A percentile compares a stretch with the other conserved stretches of the same genome.
These are phyloP conservation scores for Schizonepeta tenuifolia DNA, from an alignment of 257 asterid genomes.

Conservation along the genomic window DNA sequence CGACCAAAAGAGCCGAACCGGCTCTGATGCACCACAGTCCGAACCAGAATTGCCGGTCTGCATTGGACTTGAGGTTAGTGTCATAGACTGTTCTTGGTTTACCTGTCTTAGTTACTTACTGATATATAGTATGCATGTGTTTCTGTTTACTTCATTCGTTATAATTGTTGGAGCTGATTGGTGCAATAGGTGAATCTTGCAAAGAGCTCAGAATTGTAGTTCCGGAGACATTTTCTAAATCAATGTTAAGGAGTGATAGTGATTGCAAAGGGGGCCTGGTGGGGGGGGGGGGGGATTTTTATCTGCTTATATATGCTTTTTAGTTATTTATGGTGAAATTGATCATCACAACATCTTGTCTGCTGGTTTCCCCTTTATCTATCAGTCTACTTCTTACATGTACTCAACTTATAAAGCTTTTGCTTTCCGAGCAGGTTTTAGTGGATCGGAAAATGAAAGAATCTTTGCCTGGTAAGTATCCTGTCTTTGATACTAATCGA, in stretches of 20 bases:
- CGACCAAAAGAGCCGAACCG: slow-evolving; percentile 50
- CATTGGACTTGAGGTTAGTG: slow-evolving; percentile 86
- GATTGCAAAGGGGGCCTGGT: slow-evolving; percentile 12
- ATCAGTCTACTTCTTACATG: slow-evolving; percentile 29
- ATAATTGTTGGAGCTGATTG: background rate
- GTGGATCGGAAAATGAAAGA: slow-evolving; percentile 59
- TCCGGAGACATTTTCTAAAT: slow-evolving; percentile 11
- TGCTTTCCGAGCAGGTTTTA: slow-evolving; percentile 57
- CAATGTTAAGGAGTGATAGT: slow-evolving; percentile 5
- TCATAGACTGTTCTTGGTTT: slow-evolving; percentile 20
- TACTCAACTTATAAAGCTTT: slow-evolving; percentile 23
- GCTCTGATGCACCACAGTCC: slow-evolving; percentile 43
- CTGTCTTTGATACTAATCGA: slow-evolving; percentile 21
- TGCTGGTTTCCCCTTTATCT: background rate
- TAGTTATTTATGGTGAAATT: slow-evolving; percentile 5
- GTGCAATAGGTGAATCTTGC: slow-evolving; percentile 7
- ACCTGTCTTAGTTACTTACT: slow-evolving; percentile 23
- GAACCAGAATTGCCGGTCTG: slow-evolving; percentile 77
- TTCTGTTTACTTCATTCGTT: background rate
- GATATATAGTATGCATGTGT: too few species aligned
- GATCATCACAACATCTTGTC: slow-evolving; percentile 1
- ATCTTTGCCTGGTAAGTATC: slow-evolving; percentile 52
- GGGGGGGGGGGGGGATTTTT: background rate
- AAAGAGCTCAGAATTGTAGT: background rate
- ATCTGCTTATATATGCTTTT: slow-evolving; percentile 8